Percentiles rank a stretch among this genome's conserved stretches.
Conservation (phyloP, 768 basidiomycete genomes). For the Pulveroboletus sp. region DNA sequence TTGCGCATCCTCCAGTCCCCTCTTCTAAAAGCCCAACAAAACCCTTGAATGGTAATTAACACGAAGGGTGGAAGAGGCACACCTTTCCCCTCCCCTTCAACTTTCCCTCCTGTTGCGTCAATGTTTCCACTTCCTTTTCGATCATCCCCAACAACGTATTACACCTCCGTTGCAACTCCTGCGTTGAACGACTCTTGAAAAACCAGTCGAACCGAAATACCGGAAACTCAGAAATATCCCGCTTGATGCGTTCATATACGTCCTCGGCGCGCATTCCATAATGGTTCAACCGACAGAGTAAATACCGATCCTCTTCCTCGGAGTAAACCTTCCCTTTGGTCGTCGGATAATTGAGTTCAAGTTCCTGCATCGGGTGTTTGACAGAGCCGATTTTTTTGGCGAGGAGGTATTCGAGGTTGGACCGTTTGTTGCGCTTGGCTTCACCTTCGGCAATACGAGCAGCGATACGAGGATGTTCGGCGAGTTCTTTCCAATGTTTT, state of each 20-base stretch:
- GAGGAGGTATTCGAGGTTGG: constrained; percentile 74
- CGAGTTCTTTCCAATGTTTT: constrained; percentile 76
- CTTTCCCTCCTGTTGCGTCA: constrained; percentile 63
- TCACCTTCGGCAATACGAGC: constrained; percentile 87
- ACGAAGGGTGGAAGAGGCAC: constrained; percentile 9
- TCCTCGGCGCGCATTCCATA: constrained; percentile 88
- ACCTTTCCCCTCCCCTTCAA: constrained; percentile 68
- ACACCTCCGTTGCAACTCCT: constrained; percentile 84
- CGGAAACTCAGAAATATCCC: constrained; percentile 94
- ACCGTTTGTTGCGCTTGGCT: constrained; percentile 81
- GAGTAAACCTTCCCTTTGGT: constrained; percentile 96
- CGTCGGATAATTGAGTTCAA: constrained; percentile 90
- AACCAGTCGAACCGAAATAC: constrained; percentile 99
- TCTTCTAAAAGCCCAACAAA: constrained; percentile 46
- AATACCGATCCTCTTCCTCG: constrained; percentile 95
- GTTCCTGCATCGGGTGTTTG: constrained; percentile 92
- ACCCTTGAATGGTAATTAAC: not conserved
- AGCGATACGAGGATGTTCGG: constrained; percentile 74
- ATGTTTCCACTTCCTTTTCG: constrained; percentile 78
- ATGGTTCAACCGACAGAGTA: constrained; percentile 83
- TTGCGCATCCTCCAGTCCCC: constrained; percentile 63
- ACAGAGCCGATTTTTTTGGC: constrained; percentile 79
- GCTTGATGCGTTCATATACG: constrained; percentile 92
- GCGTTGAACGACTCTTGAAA: constrained; percentile 87
- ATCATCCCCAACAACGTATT: constrained; percentile 86